These are phyloP conservation scores for Neurospora sp. DNA, from an alignment of 495 filamentous ascomycete genomes.

Conservation along the genomic window DNA sequence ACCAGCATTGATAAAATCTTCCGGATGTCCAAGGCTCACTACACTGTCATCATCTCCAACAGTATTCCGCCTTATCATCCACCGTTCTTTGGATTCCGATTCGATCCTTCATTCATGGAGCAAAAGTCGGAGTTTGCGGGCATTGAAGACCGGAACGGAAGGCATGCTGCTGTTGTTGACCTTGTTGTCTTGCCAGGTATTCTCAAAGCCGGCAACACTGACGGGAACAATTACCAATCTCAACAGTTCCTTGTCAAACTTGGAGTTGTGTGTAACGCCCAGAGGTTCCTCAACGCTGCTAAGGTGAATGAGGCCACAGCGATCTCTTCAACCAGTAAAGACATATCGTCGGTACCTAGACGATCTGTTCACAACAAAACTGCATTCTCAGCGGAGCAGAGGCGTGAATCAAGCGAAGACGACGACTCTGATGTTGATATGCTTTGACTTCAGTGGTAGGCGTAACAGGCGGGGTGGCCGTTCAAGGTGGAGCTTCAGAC, in stretches of 20 bases:
- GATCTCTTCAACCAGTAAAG: too few relatives aligned
- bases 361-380: too few relatives aligned
- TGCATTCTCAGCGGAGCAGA: too few relatives aligned
- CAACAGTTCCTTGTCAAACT: conserved; percentile 7
- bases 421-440: too few relatives aligned
- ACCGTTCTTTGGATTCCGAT: background rate
- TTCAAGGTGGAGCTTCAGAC: too few relatives aligned
- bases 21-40: conserved; percentile 4
- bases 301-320: too few relatives aligned
- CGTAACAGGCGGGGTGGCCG: too few relatives aligned
- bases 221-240: conserved; percentile 2
- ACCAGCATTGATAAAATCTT: conserved; percentile 2
- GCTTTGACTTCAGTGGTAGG: too few relatives aligned
- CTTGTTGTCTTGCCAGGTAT: conserved; percentile 4
- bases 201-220: conserved; percentile 8
- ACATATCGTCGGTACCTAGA: too few relatives aligned
- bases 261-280: background rate
- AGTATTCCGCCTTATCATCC: background rate
- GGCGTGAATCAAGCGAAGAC: too few relatives aligned
- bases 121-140: background rate
- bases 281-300: background rate
- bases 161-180: background rate
- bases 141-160: background rate
- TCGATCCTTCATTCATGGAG: conserved; percentile 5
- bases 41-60: conserved; percentile 5